Evolutionary conservation across 129 eudicot genomes (phyloP).

Genomic region (Centaurea solstitialis): DNA sequence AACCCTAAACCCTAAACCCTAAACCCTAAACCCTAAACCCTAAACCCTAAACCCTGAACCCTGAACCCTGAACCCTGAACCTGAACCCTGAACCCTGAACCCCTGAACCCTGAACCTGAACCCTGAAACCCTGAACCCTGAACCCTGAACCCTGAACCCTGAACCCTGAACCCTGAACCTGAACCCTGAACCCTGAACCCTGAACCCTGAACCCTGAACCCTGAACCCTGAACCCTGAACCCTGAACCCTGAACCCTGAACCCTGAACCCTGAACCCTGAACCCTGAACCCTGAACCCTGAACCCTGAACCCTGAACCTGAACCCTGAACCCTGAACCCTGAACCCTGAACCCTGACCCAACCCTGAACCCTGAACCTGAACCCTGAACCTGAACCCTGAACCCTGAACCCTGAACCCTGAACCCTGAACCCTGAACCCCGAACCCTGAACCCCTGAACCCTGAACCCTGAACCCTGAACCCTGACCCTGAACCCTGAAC

Average conservation of each 20-base stretch:
- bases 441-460: slow-evolving; percentile 18
- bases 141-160: neutral
- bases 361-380: slow-evolving; percentile 22
- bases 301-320: slow-evolving; percentile 23
- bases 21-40: neutral
- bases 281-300: slow-evolving; percentile 26
- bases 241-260: slow-evolving; percentile 26
- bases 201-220: slow-evolving; percentile 24
- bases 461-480: slow-evolving; percentile 24
- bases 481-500: slow-evolving; percentile 19
- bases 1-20: neutral
- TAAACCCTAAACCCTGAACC: neutral
- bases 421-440: slow-evolving; percentile 29
- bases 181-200: slow-evolving; percentile 27
- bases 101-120: neutral
- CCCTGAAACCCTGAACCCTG: neutral
- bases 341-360: slow-evolving; percentile 27
- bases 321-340: slow-evolving; percentile 23
- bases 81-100: neutral
- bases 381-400: slow-evolving; percentile 22
- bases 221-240: slow-evolving; percentile 24
- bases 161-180: slow-evolving; percentile 9
- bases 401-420: slow-evolving; percentile 32
- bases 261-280: slow-evolving; percentile 32
- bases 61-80: neutral